Percentiles rank a stretch among this genome's conserved stretches.
These are phyloP conservation scores for Pseudonitzschia multiseries DNA, from an alignment of 108 stramenopile species.

Conservation along the genomic window DNA sequence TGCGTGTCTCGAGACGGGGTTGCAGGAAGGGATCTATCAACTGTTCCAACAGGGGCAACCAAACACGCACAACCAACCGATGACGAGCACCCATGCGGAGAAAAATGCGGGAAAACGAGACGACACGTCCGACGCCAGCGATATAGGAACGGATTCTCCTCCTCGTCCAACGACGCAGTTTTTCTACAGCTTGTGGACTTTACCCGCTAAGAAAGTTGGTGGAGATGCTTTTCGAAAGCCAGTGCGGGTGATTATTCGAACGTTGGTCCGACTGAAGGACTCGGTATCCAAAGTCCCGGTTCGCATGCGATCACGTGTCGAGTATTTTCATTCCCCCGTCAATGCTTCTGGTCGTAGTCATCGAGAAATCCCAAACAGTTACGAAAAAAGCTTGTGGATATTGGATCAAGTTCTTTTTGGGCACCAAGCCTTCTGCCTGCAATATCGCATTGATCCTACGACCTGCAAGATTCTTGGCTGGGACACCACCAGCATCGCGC, in stretches of 20 bases:
- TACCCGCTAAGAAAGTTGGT: slow-evolving; percentile 3
- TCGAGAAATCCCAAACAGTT: slow-evolving; percentile 17
- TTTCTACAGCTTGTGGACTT: slow-evolving; percentile 31
- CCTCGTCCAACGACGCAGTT: background rate
- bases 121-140: background rate
- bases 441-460: slow-evolving; percentile 23
- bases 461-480: slow-evolving; percentile 23
- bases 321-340: slow-evolving; percentile 28
- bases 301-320: slow-evolving; percentile 28
- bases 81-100: background rate
- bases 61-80: background rate
- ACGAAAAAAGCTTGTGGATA: slow-evolving; percentile 40
- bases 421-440: slow-evolving; percentile 1
- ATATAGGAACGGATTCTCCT: background rate
- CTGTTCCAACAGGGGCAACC: slow-evolving; percentile 3
- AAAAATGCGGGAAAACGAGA: background rate
- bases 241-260: slow-evolving; percentile 27
- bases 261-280: slow-evolving; percentile 13
- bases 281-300: slow-evolving; percentile 21
- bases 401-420: slow-evolving; percentile 37
- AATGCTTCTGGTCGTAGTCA: background rate
- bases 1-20: slow-evolving; percentile 26
- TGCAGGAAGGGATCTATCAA: slow-evolving; percentile 35
- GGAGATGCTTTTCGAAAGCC: background rate
- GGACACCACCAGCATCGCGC: slow-evolving; percentile 37